Conservation (phyloP, 768 basidiomycete species). For the Tylopilus plumbeoviolaceoides region DNA sequence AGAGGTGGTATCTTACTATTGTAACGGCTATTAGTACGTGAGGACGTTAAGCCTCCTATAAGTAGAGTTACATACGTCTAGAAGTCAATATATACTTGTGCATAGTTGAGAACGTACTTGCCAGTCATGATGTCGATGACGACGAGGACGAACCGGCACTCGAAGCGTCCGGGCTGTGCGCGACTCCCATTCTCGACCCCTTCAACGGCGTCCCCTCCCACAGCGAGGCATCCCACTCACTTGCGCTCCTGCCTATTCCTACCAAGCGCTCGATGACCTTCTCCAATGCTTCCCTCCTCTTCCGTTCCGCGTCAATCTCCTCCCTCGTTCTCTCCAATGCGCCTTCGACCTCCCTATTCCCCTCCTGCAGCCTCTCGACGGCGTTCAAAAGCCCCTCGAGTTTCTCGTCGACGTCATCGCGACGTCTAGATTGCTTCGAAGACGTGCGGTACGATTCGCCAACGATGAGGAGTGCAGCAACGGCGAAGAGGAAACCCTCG, state of each 20-base stretch:
- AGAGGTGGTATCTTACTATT: constrained; percentile 13
- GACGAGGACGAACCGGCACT: neutral
- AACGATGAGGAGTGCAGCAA: constrained; percentile 69
- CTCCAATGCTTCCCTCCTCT: constrained; percentile 59
- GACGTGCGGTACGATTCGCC: constrained; percentile 76
- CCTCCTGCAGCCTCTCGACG: constrained; percentile 43
- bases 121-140: constrained; percentile 4
- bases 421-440: constrained; percentile 62
- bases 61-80: neutral
- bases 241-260: constrained; percentile 60
- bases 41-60: neutral
- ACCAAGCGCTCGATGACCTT: constrained; percentile 63
- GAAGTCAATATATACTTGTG: neutral
- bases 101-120: neutral
- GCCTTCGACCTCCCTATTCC: constrained; percentile 41
- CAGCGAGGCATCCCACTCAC: constrained; percentile 50
- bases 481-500: constrained; percentile 79
- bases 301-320: constrained; percentile 29
- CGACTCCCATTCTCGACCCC: constrained; percentile 39
- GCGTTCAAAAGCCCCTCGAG: constrained; percentile 52
- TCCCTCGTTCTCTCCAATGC: constrained; percentile 42
- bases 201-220: constrained; percentile 57
- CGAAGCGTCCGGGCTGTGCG: constrained; percentile 7
- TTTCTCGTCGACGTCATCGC: constrained; percentile 68
- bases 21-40: constrained; percentile 1